Evolutionary conservation across 2,329 filamentous ascomycete species (phyloP), one percentile per base, ranked within the genome.

Genomic region (Trichoderma sp.): DNA sequence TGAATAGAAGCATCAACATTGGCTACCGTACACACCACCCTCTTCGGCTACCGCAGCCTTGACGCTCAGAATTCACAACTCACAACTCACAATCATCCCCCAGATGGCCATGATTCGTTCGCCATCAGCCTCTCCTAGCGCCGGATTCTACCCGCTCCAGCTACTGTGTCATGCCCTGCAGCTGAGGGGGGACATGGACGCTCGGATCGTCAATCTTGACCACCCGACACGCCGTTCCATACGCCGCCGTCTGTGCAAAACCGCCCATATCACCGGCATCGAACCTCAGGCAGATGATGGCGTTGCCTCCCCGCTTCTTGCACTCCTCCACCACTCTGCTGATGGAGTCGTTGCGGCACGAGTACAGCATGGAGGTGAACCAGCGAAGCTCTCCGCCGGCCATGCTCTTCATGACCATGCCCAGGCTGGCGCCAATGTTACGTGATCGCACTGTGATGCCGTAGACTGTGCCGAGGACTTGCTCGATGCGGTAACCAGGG

Each of bases 321-420:
- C 86, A 86, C 79, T 90, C 88, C 24, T 84, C 82, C 6, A 90
- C 87, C 47, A 88, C 78, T 26, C 88, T 83, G 67, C 82, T 81
- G 75, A 89, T 84, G n/a, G 88, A 87, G 72, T 89, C 86, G 75
- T 89, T 89, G 63, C 88, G 84, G 62, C 87, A 86, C 24, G 81
- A 83, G 80, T 90, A 89, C 64, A 90, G 83, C 83, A 90, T 82
- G 43, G 83, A 85, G 0, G 88, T 90, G 75, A 89, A 89, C 83
- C 87, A 88, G 34, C 81, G 79, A 56, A 91, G 82, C 80, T 91
- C 89, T 32, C 88, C 89, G 62, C 89, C 88, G 0, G 85, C 86
- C 14, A 88, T 78, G 73, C 85, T 87, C 80, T 88, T 89, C 73
- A 89, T 73, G 9, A 85, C 85, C 82, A 89, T 89, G 71, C 84